Evolutionary conservation across 2,329 filamentous ascomycete species (phyloP).

Genomic region (Hymenoscyphus infarciens): DNA sequence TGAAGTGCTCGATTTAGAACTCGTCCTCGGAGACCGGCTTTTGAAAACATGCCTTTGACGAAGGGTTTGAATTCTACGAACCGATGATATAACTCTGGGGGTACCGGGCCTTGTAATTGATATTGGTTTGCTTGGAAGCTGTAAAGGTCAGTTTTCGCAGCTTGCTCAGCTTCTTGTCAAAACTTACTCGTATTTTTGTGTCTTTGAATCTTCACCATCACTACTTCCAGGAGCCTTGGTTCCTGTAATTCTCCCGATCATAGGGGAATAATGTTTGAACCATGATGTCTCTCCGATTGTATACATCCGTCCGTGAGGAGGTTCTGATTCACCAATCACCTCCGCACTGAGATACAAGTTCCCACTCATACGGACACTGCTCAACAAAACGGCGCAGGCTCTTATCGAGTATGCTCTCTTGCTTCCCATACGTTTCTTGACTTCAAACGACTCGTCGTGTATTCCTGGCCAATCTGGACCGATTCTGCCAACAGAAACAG

Average conservation of each 20-base stretch:
- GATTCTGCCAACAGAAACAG: slow-evolving; percentile 60
- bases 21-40: slow-evolving; percentile 70
- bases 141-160: slow-evolving; percentile 17
- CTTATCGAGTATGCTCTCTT: slow-evolving; percentile 81
- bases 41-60: slow-evolving; percentile 83
- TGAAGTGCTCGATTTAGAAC: slow-evolving; percentile 82
- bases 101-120: slow-evolving; percentile 80
- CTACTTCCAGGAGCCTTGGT: slow-evolving; percentile 59
- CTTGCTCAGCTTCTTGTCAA: neutral
- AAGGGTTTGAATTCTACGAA: slow-evolving; percentile 92
- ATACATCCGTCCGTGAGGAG: slow-evolving; percentile 66
- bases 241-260: slow-evolving; percentile 79
- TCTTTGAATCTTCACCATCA: slow-evolving; percentile 42
- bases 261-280: slow-evolving; percentile 82
- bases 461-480: slow-evolving; percentile 67
- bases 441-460: slow-evolving; percentile 58
- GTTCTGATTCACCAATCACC: slow-evolving; percentile 72
- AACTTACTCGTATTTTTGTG: slow-evolving; percentile 73
- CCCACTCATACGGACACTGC: slow-evolving; percentile 64
- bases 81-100: slow-evolving; percentile 77
- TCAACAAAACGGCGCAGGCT: slow-evolving; percentile 61
- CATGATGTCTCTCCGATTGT: slow-evolving; percentile 73
- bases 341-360: slow-evolving; percentile 70
- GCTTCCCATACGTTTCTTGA: slow-evolving; percentile 82
- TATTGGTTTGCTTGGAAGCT: slow-evolving; percentile 93